Evolutionary conservation across 148 eudicot genomes (phyloP).

Genomic region (Linanthus parryae): DNA sequence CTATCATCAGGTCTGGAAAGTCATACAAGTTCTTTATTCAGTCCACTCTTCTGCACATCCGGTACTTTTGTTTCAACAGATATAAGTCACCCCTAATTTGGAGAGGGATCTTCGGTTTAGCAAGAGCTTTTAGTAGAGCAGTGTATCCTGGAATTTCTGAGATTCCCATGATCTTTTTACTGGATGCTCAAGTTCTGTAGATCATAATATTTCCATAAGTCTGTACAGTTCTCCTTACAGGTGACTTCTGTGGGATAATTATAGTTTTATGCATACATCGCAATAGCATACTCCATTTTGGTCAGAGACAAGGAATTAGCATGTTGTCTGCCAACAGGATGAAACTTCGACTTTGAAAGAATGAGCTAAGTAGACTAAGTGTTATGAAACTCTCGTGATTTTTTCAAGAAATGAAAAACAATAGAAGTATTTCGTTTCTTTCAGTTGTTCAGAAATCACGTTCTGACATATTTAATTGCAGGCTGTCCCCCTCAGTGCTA

Average conservation of each 20-base stretch:
- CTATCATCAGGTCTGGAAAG: no score
- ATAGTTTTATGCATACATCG: no score
- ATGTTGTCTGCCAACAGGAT: no score
- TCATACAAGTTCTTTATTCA: no score
- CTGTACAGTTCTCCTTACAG: no score
- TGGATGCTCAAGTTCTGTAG: no score
- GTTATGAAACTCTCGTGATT: not conserved
- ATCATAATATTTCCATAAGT: no score
- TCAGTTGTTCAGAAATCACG: not conserved
- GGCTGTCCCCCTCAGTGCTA: conserved; percentile 96
- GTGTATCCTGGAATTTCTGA: not conserved
- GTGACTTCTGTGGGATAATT: no score
- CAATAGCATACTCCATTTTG: no score
- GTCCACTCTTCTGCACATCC: no score
- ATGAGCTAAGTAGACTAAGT: not conserved
- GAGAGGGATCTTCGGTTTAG: not conserved
- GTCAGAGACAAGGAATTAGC: no score
- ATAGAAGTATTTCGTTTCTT: not conserved
- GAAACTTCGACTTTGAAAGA: no score
- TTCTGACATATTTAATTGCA: conserved; percentile 20
- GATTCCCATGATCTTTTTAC: not conserved
- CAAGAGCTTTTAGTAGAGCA: not conserved
- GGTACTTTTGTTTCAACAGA: not conserved
- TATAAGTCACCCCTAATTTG: not conserved
- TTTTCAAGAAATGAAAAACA: not conserved